phyloP scores from a whole-genome alignment of 257 asterid genomes.

The Nicotiana benthamiana region DNA sequence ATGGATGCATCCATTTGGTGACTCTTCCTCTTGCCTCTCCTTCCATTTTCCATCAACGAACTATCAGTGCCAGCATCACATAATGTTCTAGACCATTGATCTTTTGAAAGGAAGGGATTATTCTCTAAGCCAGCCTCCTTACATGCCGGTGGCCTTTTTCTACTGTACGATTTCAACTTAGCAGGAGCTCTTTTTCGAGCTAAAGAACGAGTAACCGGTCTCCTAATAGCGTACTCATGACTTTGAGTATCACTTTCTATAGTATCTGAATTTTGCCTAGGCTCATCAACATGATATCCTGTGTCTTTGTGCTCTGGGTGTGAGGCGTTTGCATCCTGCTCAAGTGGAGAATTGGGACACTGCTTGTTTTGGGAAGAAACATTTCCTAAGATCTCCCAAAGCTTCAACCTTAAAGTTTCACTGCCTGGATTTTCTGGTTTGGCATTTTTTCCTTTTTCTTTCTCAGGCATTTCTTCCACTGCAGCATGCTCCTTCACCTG shows the following conservation, averaged over 20 bases:
- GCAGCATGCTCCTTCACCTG: slow-evolving; percentile 28
- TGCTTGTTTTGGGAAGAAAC: slow-evolving; percentile 52
- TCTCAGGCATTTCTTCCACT: slow-evolving; percentile 30
- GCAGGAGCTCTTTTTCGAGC: slow-evolving; percentile 36
- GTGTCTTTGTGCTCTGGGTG: slow-evolving; percentile 26
- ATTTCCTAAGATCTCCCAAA: slow-evolving; percentile 69
- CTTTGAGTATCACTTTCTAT: slow-evolving; percentile 74
- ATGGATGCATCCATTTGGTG: slow-evolving; percentile 24
- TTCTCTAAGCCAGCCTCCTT: slow-evolving; percentile 28
- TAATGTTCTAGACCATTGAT: slow-evolving; percentile 32
- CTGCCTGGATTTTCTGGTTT: slow-evolving; percentile 40
- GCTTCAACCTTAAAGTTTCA: slow-evolving; percentile 55
- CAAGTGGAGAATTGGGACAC: slow-evolving; percentile 15
- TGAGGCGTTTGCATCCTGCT: slow-evolving; percentile 18
- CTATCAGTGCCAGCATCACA: slow-evolving; percentile 30
- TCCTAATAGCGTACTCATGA: slow-evolving; percentile 23
- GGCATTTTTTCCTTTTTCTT: slow-evolving; percentile 27
- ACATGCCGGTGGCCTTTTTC: slow-evolving; percentile 25
- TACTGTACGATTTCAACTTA: slow-evolving; percentile 21
- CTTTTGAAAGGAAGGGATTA: slow-evolving; percentile 26
- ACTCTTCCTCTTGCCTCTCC: slow-evolving; percentile 27
- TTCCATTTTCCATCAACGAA: slow-evolving; percentile 33
- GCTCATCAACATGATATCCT: slow-evolving; percentile 26
- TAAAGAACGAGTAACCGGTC: slow-evolving; percentile 49
- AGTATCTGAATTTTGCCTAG: slow-evolving; percentile 54